Evolutionary conservation across 768 basidiomycete species (phyloP).

Genomic region (Paxillus rubicundulus): DNA sequence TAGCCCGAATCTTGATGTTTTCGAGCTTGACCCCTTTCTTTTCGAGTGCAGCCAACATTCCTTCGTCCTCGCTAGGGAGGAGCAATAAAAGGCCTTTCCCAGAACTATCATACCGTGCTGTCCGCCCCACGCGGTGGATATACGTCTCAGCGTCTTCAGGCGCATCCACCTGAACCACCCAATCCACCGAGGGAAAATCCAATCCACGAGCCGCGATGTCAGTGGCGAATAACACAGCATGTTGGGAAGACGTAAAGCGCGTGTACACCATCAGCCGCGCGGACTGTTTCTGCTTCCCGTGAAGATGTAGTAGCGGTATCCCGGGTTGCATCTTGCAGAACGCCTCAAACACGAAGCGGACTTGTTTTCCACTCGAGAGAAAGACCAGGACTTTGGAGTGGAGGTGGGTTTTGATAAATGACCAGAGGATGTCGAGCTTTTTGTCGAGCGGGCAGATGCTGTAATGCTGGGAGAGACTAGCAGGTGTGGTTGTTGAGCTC

Average conservation of each 20-base stretch:
- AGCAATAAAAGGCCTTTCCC: conserved; percentile 84
- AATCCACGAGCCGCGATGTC: conserved; percentile 95
- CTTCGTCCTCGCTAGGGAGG: conserved; percentile 89
- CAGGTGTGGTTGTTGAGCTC: conserved; percentile 55
- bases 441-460: conserved; percentile 76
- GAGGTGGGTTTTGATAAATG: conserved; percentile 92
- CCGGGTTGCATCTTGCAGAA: conserved; percentile 97
- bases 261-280: conserved; percentile 80
- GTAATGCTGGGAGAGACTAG: conserved; percentile 86
- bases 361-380: conserved; percentile 93
- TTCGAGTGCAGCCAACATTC: conserved; percentile 71
- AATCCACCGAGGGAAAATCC: conserved; percentile 95
- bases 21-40: conserved; percentile 70
- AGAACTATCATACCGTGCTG: conserved; percentile 88
- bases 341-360: conserved; percentile 93
- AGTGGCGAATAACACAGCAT: conserved; percentile 89
- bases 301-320: conserved; percentile 86
- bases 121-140: conserved; percentile 94
- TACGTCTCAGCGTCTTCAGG: conserved; percentile 98
- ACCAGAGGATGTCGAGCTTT: conserved; percentile 90
- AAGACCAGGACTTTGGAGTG: conserved; percentile 92
- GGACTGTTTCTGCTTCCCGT: conserved; percentile 96
- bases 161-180: conserved; percentile 94
- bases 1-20: conserved; percentile 84
- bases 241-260: conserved; percentile 76